A percentile compares a stretch with the other conserved stretches of the same genome.
Evolutionary conservation across 2,329 filamentous ascomycete species (phyloP).

Genomic region (Fusarium sp.): DNA sequence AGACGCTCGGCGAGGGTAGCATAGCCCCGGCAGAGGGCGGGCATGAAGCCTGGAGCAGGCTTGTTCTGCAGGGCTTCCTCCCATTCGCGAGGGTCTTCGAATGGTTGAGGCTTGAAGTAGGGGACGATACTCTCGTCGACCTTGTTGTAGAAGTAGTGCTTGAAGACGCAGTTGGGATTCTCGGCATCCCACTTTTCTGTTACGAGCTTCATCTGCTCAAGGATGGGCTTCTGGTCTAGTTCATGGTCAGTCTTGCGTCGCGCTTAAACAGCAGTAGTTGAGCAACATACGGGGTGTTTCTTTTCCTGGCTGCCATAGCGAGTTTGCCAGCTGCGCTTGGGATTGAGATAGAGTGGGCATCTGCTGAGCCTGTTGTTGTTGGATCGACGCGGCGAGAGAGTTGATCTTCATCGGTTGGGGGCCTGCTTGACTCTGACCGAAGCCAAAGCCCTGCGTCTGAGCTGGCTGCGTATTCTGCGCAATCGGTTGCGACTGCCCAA

Average conservation of each 20-base stretch:
- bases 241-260: conserved; percentile 15
- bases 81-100: conserved; percentile 83
- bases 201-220: conserved; percentile 79
- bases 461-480: conserved; percentile 49
- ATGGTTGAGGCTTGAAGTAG: conserved; percentile 77
- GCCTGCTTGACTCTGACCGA: conserved; percentile 36
- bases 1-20: conserved; percentile 78
- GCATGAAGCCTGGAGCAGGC: conserved; percentile 80
- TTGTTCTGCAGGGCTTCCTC: conserved; percentile 86
- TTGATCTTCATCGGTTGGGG: conserved; percentile 60
- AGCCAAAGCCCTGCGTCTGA: conserved; percentile 33
- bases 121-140: conserved; percentile 80
- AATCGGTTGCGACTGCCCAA: conserved; percentile 53
- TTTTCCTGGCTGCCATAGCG: conserved; percentile 66
- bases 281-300: conserved; percentile 60
- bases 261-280: neutral
- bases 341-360: conserved; percentile 59
- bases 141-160: conserved; percentile 89
- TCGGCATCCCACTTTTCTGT: conserved; percentile 80
- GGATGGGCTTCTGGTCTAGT: conserved; percentile 74
- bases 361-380: conserved; percentile 55
- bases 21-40: conserved; percentile 81
- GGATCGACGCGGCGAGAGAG: conserved; percentile 48
- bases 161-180: conserved; percentile 78
- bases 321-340: conserved; percentile 61